A percentile compares a stretch with the other conserved stretches of the same genome.
Evolutionary conservation across 441 rosid species (phyloP).

Genomic region (Biscutella auriculata): DNA sequence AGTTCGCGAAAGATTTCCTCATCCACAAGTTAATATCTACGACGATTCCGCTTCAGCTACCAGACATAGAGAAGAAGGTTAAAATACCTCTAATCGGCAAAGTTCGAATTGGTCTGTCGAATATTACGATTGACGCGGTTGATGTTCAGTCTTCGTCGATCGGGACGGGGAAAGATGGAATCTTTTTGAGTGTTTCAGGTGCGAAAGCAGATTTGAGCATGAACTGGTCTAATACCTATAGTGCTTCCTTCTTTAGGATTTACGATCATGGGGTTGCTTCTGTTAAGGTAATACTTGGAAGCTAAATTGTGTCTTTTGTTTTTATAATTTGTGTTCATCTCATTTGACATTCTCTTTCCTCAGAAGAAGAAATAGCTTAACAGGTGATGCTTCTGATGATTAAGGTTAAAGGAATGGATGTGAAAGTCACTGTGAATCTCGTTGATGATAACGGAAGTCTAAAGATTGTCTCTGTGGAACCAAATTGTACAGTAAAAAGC

Average conservation of each 20-base stretch:
- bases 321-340: background rate
- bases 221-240: conserved; percentile 68
- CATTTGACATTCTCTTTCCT: background rate
- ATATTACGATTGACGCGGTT: conserved; percentile 37
- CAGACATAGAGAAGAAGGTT: conserved; percentile 40
- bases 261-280: conserved; percentile 59
- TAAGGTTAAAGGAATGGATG: conserved; percentile 62
- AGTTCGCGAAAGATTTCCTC: conserved; percentile 49
- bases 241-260: conserved; percentile 37
- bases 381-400: conserved; percentile 18
- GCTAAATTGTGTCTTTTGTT: background rate
- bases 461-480: conserved; percentile 33
- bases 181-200: conserved; percentile 42
- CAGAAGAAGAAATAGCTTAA: conserved; percentile 5
- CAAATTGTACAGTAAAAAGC: conserved; percentile 43
- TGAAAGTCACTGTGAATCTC: conserved; percentile 28
- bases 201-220: conserved; percentile 55
- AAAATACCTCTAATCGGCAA: conserved; percentile 56
- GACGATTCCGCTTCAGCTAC: conserved; percentile 49
- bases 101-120: conserved; percentile 39
- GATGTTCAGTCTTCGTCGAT: conserved; percentile 37
- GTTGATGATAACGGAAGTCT: conserved; percentile 40
- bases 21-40: conserved; percentile 39
- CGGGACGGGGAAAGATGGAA: conserved; percentile 33
- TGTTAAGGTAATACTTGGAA: conserved; percentile 42